These are phyloP conservation scores for Hymenoscyphus repandus DNA, from an alignment of 2,329 filamentous ascomycete genomes.

Conservation along the genomic window DNA sequence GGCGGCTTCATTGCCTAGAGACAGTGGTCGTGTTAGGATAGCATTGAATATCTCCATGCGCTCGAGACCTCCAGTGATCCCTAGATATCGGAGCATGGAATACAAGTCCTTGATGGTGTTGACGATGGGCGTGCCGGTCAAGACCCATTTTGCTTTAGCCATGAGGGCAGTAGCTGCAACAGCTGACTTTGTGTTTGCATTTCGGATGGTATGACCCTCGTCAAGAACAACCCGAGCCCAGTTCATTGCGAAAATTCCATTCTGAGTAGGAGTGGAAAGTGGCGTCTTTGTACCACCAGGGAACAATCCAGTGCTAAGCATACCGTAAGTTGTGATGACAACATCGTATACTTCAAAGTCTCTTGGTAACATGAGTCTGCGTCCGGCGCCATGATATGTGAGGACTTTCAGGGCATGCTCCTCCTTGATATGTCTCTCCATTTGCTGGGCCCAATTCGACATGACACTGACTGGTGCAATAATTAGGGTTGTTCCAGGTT, in stretches of 20 bases:
- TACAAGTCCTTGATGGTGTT: slow-evolving; percentile 79
- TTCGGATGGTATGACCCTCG: slow-evolving; percentile 79
- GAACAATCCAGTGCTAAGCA: slow-evolving; percentile 61
- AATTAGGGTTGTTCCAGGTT: slow-evolving; percentile 65
- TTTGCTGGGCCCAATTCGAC: slow-evolving; percentile 85
- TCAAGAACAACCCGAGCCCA: slow-evolving; percentile 81
- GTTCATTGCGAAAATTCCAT: slow-evolving; percentile 55
- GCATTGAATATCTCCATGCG: slow-evolving; percentile 68
- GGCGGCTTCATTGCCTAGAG: slow-evolving; percentile 49
- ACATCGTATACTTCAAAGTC: slow-evolving; percentile 66
- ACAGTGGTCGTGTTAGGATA: slow-evolving; percentile 64
- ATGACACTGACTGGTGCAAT: slow-evolving; percentile 79
- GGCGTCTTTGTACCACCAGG: slow-evolving; percentile 39
- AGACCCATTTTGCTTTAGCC: slow-evolving; percentile 70
- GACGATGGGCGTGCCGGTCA: slow-evolving; percentile 78
- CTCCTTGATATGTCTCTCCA: slow-evolving; percentile 62
- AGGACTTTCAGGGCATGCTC: slow-evolving; percentile 61
- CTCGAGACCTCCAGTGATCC: slow-evolving; percentile 70
- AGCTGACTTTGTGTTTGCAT: slow-evolving; percentile 67
- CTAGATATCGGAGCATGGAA: slow-evolving; percentile 72
- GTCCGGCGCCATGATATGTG: slow-evolving; percentile 65
- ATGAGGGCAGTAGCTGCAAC: slow-evolving; percentile 61
- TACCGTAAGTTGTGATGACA: slow-evolving; percentile 81
- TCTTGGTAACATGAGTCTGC: slow-evolving; percentile 46
- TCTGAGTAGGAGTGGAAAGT: slow-evolving; percentile 35